A percentile compares a stretch with the other conserved stretches of the same genome.
Evolutionary conservation across 2,329 filamentous ascomycete genomes (phyloP).

Genomic region (Venturia carpophila): DNA sequence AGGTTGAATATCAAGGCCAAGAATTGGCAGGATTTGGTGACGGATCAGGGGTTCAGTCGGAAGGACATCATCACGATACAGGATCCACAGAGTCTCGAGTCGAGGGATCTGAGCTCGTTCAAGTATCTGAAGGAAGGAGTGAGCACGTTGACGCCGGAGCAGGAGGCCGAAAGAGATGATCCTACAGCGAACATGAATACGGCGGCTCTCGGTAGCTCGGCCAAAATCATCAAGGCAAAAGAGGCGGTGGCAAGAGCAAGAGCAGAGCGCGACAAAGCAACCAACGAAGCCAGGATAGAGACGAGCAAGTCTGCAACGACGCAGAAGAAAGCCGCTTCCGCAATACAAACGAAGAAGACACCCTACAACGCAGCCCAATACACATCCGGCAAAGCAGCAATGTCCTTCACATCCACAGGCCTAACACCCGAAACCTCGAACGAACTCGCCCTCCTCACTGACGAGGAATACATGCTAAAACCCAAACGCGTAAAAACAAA

Average conservation of each 20-base stretch:
- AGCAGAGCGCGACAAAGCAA: slow-evolving; percentile 51
- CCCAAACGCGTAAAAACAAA: slow-evolving; percentile 81
- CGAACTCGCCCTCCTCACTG: slow-evolving; percentile 75
- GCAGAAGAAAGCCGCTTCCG: slow-evolving; percentile 20
- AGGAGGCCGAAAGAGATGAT: slow-evolving; percentile 58
- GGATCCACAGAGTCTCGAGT: slow-evolving; percentile 83
- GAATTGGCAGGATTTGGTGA: slow-evolving; percentile 86
- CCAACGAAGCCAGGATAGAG: slow-evolving; percentile 21
- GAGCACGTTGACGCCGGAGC: slow-evolving; percentile 56
- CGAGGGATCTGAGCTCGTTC: slow-evolving; percentile 77
- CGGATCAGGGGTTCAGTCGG: slow-evolving; percentile 76
- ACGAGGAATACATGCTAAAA: slow-evolving; percentile 95
- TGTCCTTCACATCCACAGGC: slow-evolving; percentile 91
- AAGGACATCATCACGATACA: slow-evolving; percentile 94
- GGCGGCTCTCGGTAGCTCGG: slow-evolving; percentile 65
- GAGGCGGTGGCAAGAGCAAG: slow-evolving; percentile 89
- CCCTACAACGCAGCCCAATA: slow-evolving; percentile 83
- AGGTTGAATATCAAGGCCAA: slow-evolving; percentile 94
- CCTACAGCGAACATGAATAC: slow-evolving; percentile 63
- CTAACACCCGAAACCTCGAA: slow-evolving; percentile 85
- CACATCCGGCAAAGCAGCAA: slow-evolving; percentile 84
- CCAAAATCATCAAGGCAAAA: slow-evolving; percentile 83
- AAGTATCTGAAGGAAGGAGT: slow-evolving; percentile 81
- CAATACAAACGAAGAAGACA: slow-evolving; percentile 30
- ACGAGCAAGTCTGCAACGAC: slow-evolving; percentile 22